These are phyloP conservation scores for Curvularia spicifera DNA, from an alignment of 2,329 filamentous ascomycete species.

Conservation along the genomic window DNA sequence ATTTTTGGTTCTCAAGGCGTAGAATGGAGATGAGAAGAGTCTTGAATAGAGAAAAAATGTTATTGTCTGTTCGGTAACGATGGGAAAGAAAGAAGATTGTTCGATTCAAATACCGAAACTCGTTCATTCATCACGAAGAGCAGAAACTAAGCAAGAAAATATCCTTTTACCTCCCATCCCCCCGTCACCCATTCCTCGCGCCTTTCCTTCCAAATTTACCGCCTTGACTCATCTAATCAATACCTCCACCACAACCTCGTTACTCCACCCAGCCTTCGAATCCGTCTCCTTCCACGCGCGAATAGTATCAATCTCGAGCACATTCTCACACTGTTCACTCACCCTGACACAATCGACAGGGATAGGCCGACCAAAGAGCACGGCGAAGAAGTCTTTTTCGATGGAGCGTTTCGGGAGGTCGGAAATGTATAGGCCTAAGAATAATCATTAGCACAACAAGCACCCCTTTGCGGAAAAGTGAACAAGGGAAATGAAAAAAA, in stretches of 20 bases:
- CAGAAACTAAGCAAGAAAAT: no score
- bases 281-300: conserved; percentile 78
- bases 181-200: no score
- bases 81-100: no score
- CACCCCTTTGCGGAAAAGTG: neutral
- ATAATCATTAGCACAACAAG: neutral
- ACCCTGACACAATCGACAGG: conserved; percentile 69
- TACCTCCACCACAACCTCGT: conserved; percentile 54
- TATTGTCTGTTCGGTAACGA: no score
- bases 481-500: neutral
- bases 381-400: conserved; percentile 72
- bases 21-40: no score
- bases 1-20: no score
- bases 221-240: conserved; percentile 31
- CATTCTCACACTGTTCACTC: conserved; percentile 58
- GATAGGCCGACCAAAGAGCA: conserved; percentile 74
- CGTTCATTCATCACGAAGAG: no score
- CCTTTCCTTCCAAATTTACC: no score
- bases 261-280: conserved; percentile 75
- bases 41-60: no score
- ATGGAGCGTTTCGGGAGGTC: conserved; percentile 67
- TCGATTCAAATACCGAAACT: no score
- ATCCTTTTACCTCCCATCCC: no score
- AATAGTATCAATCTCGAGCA: conserved; percentile 79
- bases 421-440: conserved; percentile 76